Conservation (phyloP, 768 basidiomycete species). For the Krasilnikovozyma curviuscula region DNA sequence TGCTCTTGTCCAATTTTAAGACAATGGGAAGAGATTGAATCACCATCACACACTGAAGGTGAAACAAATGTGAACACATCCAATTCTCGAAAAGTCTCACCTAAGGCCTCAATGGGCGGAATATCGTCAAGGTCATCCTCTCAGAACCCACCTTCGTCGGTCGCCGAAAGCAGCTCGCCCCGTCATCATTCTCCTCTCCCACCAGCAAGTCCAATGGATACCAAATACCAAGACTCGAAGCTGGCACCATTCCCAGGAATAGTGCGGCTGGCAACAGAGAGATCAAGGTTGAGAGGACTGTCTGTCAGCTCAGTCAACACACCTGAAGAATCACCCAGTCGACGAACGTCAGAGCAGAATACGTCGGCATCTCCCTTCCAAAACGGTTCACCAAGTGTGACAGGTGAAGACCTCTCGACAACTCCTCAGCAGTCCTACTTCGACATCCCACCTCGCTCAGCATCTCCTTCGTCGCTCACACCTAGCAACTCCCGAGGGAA, state of each 20-base stretch:
- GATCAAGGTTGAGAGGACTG: constrained; percentile 2
- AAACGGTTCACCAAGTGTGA: constrained; percentile 4
- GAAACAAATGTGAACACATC: neutral
- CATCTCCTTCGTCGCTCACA: constrained; percentile 9
- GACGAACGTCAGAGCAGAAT: neutral
- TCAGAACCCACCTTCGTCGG: constrained; percentile 38
- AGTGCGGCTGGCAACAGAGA: constrained; percentile 37
- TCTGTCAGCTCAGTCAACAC: constrained; percentile 1
- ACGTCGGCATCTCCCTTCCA: constrained; percentile 13
- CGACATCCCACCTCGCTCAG: neutral
- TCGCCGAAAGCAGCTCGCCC: constrained; percentile 43
- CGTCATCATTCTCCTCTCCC: constrained; percentile 44
- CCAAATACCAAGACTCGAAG: constrained; percentile 56
- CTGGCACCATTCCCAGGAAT: constrained; percentile 81
- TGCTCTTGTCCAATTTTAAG: neutral
- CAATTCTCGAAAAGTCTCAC: neutral
- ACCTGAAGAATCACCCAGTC: constrained; percentile 2
- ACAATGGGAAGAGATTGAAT: no score
- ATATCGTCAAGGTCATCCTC: constrained; percentile 28
- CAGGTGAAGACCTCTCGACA: constrained; percentile 16
- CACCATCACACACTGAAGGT: neutral
- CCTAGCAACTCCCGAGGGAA: constrained; percentile 19
- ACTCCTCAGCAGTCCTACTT: constrained; percentile 9
- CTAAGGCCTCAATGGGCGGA: neutral
- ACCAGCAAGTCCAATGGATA: constrained; percentile 46